Evolutionary conservation across 306 rosid species (phyloP), one percentile per base, ranked within the genome.

Genomic region (Neltuma alba): DNA sequence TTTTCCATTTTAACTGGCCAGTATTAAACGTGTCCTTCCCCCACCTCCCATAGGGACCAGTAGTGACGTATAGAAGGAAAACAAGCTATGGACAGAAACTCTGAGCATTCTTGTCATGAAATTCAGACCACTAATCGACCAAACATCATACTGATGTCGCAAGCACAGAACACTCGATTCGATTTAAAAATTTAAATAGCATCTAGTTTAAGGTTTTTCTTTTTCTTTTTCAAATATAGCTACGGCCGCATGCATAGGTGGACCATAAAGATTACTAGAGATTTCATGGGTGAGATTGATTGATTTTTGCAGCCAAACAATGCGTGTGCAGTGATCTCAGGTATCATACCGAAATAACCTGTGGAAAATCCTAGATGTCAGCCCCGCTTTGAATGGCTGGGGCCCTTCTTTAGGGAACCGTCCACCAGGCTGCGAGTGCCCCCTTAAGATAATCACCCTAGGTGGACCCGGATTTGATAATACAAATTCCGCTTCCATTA

Each of bases 61-160:
- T 50, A 50, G 20, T 47, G 61, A 30, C 55, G 23, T 20, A 33
- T 31, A 21, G 2, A 31, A n/a, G 44, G 4, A 41, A 47, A n/a
- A 33, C 21, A 64, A 54, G 23, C 8, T 6, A 37, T 18, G 41
- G 41, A 55, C 31, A 62, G 72, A 75, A 70, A 70, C 44, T 12
- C 54, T 36, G 67, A 23, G 64, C 54, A 71, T 30, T 63, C 16
- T 66, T 34, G 73, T 48, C 58, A 69, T n/a, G 28, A 69, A 68
- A 75, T 40, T 30, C 65, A 65, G 41, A 65, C 77, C 57, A 70
- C 36, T 45, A 50, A n/a, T 42, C 63, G 68, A 73, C 69, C 77
- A 68, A n/a, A 57, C 78, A 71, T 80, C 81, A 75, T n/a, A 48
- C 14, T 7, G 38, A 48, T 27, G 27, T 63, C 60, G 30, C 28